Evolutionary conservation across 2,329 filamentous ascomycete genomes (phyloP), one percentile per base, ranked within the genome.

Genomic region (Beauveria sp.): DNA sequence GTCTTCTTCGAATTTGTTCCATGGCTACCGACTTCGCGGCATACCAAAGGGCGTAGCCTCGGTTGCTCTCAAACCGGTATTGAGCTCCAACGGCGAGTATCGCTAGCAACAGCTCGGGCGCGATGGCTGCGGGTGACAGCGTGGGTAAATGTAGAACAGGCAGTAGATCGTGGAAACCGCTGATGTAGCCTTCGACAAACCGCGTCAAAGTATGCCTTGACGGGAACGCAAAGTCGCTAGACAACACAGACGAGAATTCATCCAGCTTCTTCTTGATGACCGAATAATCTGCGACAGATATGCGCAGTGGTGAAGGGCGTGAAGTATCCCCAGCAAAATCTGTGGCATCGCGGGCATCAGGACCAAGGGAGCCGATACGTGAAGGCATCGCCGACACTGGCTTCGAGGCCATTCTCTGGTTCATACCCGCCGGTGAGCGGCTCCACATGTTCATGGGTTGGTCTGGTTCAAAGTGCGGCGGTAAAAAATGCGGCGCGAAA

Each of bases 181-280:
- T 83, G 59, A 89, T 82, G 67, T 89, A 91, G 1, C 87, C 87
- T 63, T 88, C 86, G 38, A 90, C 73, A 64, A 90, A 90, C 40
- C 88, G 76, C 3, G 85, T 86, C 31, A 90, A 71, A 0, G 88
- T 88, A 66, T 89, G 82, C 3, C 88, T 81, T 5, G 87, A 89
- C 1, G 88, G 88, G 55, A 90, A 83, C 3, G 84, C 80, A 65
- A 90, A 90, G 66, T 85, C 84, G 58, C 74, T 76, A 0, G 86
- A 83, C 24, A 88, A 71, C 5, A 87, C 81, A 1, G 80, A 77
- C 0, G 83, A 83, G 65, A 88, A 88, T 64, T 87, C 83, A 22
- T 84, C 79, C 0, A 88, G 72, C n/a, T 83, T 79, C 61, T 78
- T 82, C 67, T 83, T 82, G 60, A 87, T 84, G 12, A 79, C 73